Percentiles rank a stretch among this genome's conserved stretches.
These are phyloP conservation scores for Fusarium sp. DNA, from an alignment of 2,329 filamentous ascomycete genomes.

Conservation along the genomic window DNA sequence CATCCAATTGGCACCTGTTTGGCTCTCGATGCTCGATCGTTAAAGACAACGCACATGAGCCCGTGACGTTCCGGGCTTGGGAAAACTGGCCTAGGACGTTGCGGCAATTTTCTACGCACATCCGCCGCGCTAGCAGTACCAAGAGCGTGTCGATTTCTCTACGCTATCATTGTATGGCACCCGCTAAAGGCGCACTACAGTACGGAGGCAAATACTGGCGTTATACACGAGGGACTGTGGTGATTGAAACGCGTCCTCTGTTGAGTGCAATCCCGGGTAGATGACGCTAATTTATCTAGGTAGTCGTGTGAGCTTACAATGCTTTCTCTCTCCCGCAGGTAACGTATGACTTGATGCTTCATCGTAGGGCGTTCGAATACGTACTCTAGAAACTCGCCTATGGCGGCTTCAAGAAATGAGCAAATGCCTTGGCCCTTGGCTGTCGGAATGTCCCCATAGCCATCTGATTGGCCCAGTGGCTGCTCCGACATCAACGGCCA, in stretches of 20 bases:
- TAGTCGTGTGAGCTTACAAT: conserved; percentile 1
- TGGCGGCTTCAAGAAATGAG: conserved; percentile 11
- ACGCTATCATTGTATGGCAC: conserved; percentile 8
- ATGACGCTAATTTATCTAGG: conserved; percentile 10
- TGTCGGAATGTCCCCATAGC: conserved; percentile 9
- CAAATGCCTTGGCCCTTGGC: conserved; percentile 7
- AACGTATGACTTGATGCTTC: neutral
- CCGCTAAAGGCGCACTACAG: neutral
- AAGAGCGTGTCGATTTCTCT: neutral
- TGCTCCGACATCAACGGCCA: conserved; percentile 1
- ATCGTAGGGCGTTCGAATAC: conserved; percentile 11
- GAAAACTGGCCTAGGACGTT: conserved; percentile 12
- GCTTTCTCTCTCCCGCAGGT: conserved; percentile 1
- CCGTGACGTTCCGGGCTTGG: conserved; percentile 16
- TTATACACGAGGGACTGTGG: neutral
- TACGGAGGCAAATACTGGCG: neutral
- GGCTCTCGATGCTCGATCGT: conserved; percentile 12
- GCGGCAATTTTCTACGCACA: conserved; percentile 24
- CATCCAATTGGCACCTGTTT: conserved; percentile 13
- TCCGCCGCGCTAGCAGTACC: conserved; percentile 16
- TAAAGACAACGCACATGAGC: conserved; percentile 4
- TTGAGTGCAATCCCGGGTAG: neutral
- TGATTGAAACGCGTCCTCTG: neutral
- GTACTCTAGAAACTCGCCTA: conserved; percentile 7
- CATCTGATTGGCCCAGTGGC: conserved; percentile 12